phyloP scores from a whole-genome alignment of 352 stramenopile species.

The Phytophthora quininea region DNA sequence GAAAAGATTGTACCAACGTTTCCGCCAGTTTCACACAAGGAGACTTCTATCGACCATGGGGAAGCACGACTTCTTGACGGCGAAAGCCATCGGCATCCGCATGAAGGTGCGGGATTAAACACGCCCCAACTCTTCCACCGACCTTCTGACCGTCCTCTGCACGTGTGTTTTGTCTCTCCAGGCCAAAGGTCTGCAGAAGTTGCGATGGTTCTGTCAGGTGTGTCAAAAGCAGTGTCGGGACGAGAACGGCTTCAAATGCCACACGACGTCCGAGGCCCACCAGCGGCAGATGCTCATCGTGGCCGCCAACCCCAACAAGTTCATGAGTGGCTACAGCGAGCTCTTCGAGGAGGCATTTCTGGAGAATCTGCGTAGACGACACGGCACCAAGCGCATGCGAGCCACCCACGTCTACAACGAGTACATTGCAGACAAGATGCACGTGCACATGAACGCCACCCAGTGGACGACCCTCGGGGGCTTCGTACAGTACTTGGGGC shows the following conservation, averaged over 20 bases:
- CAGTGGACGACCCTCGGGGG: conserved; percentile 96
- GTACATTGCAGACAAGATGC: conserved; percentile 98
- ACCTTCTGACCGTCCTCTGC: too few species aligned
- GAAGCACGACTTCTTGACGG: conserved; percentile 87
- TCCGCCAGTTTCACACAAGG: too few species aligned
- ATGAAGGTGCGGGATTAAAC: conserved; percentile 65
- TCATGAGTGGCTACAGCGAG: conserved; percentile 93
- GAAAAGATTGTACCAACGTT: neutral
- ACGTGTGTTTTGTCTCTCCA: neutral
- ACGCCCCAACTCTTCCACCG: too few species aligned
- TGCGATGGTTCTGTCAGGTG: conserved; percentile 99
- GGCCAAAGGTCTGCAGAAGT: conserved; percentile 97
- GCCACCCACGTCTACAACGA: conserved; percentile 99
- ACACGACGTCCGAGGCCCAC: conserved; percentile 97
- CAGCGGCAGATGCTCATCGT: conserved; percentile 99
- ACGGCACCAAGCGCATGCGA: conserved; percentile 96
- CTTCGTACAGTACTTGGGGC: conserved; percentile 99
- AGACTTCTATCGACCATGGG: conserved; percentile 48
- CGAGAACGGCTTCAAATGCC: conserved; percentile 99
- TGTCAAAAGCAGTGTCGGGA: conserved; percentile 99
- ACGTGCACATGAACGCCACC: conserved; percentile 99
- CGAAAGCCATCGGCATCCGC: conserved; percentile 87
- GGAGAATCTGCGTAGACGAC: conserved; percentile 93
- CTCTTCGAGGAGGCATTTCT: conserved; percentile 96
- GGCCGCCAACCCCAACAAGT: conserved; percentile 93